Base-by-base conservation (phyloP, 768 basidiomycete genomes). In the Boletellus ananiceps region DNA sequence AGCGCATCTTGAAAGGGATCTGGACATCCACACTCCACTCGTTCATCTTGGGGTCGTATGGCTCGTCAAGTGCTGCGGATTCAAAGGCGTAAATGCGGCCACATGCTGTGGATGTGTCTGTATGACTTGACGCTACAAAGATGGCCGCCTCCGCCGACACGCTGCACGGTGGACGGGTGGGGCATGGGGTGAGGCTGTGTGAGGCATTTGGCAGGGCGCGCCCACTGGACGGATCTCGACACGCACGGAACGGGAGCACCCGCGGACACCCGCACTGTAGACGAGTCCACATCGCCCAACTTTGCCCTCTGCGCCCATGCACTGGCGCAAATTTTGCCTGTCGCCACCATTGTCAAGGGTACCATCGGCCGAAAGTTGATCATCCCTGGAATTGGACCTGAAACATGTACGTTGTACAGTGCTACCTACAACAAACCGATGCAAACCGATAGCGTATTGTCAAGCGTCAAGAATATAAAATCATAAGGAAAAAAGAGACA, bases 401-500 rank as follows among this genome's bases (percentile, higher is more conserved):
- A 49, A 51, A 57, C 49, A 53, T 53, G 50, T 44, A 48, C 37
- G 51, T 51, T 45, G 33, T 69, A 67, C 67, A 67, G 51, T 59
- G 55, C 46, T 55, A 58, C 64, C 50, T 58, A 65, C 56, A 61
- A 58, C 59, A 59, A 54, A 54, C 55, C 57, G 51, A 69, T 67
- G 63, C 57, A 49, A 58, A 56, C 50, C 21, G 51, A 67, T 57
- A 56, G 57, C 58, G 37, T 59, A 61, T 46, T 42, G 51, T 63
- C 57, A 60, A 55, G 54, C 51, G 39, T 52, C 66, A 64, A 66
- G 63, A 64, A 63, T 57, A 62, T 57, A 54, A 56, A 56, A 44
- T 50, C 57, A 60, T 57, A 60, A 61, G 31, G 44, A 56, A 69
- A 48, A 34, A 11, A 9, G 8, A 29, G 29, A 19, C 36, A 48